Conservation (phyloP, 192 early-diverging fungal species). For the Coemansia sp. region DNA sequence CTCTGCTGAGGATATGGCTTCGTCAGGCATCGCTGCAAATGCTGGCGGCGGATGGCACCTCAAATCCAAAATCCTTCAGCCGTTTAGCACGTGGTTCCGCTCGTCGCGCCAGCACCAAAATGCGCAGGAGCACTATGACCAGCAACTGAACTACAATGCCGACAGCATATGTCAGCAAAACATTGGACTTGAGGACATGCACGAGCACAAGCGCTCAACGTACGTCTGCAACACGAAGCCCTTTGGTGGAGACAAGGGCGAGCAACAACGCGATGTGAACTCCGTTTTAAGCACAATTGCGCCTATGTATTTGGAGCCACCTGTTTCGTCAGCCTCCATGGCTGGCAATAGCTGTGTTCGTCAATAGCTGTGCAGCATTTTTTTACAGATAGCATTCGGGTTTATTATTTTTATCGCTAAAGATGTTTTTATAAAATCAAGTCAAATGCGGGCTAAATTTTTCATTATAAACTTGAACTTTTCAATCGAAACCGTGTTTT, state of each 20-base stretch:
- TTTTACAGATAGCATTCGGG: too few relatives aligned
- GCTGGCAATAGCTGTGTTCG: too few relatives aligned
- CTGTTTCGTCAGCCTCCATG: background rate
- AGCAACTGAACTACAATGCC: background rate
- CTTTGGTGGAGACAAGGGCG: background rate
- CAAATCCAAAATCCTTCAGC: slow-evolving; percentile 40
- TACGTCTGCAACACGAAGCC: background rate
- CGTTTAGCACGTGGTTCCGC: slow-evolving; percentile 46
- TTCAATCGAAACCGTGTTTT: too few relatives aligned
- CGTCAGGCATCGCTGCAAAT: background rate
- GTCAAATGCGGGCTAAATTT: too few relatives aligned
- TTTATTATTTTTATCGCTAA: background rate
- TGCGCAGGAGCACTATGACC: background rate
- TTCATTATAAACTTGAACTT: too few relatives aligned
- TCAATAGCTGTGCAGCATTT: too few relatives aligned
- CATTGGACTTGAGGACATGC: background rate
- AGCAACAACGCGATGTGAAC: background rate
- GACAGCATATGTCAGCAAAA: background rate
- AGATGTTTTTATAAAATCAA: background rate
- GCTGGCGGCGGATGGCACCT: slow-evolving; percentile 36
- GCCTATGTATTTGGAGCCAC: slow-evolving; percentile 8
- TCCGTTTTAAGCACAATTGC: slow-evolving; percentile 3
- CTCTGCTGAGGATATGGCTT: too few relatives aligned
- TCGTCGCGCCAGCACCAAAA: slow-evolving; percentile 32
- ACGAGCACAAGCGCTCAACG: background rate